Evolutionary conservation across 2,329 filamentous ascomycete species (phyloP), one percentile per base, ranked within the genome.

Genomic region (Neonectria faginata): DNA sequence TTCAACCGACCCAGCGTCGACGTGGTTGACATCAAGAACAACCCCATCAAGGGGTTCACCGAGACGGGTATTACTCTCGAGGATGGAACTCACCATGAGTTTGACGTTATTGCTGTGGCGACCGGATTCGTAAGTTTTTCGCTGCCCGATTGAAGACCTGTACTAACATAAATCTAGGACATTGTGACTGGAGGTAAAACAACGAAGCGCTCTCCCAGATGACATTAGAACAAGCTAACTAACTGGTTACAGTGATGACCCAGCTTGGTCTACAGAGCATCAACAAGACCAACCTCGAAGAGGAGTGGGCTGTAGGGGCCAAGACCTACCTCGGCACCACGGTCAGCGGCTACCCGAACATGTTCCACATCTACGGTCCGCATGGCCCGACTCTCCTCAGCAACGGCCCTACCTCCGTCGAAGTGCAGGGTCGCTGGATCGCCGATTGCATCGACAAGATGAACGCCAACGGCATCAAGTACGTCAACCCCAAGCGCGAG

Each of bases 391-490:
- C 86, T 0, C 80, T 85, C 0, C 77, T 89, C 5, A 75, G 80
- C 70, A 90, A 89, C 67, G 87, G 86, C 0, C 87, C 88, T 0
- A 81, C 83, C 0, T 82, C 79, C 1, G 81, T 85, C 8, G 85
- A 88, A 65, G 70, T 86, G 1, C 87, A 90, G 68, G 87, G 85
- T 2, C 78, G 84, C 0, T 89, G 85, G 85, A 84, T 89, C 59
- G 78, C 79, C 16, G 82, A 85, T 51, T 73, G 75, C 47, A 85
- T 89, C 58, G 75, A 79, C 39, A 81, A 85, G 72, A 83, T 88
- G 67, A 74, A 80, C 67, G 67, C 70, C 1, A 77, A 84, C 44
- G 72, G 75, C 1, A 78, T 87, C 72, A 83, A 81, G 67, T 84
- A 82, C 57, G 82, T 89, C 59, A 81, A 88, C 63, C 79, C 85